Evolutionary conservation across 2,329 filamentous ascomycete species (phyloP), one percentile per base, ranked within the genome.

Genomic region (Calonectria pseudoreteaudii): DNA sequence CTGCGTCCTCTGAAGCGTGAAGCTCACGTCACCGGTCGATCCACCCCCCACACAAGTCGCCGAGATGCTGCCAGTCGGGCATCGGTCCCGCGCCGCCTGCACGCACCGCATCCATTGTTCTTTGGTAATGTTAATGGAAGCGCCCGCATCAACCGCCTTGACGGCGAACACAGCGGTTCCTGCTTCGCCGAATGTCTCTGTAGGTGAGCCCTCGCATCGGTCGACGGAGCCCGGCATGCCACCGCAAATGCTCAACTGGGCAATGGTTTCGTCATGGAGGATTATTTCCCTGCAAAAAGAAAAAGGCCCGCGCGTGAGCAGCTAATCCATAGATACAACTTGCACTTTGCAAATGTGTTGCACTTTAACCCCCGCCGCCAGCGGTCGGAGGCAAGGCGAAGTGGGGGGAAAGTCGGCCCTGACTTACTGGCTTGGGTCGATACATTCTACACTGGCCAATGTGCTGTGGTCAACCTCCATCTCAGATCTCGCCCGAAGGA

Each of bases 51-150:
- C 79, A 79, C 88, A 90, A 1, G 85, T 86, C 31, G 83, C 87
- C 49, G 81, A 83, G 79, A 89, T 83, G 73, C 86, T 88, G 23
- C 88, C 88, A 10, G 86, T 87, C 26, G 87, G 88, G 79, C 88
- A 90, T 58, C 86, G 85, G 72, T 87, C 86, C 70, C 86, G 81
- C 64, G 89, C 90, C 20, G 90, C 89, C 50, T 87, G 85, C 66
- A 91, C 86, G 79, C 90, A 91, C 66, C 86, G 84, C 81, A 90
- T 87, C 89, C 89, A 90, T 30, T 86, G 83, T 26, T 85, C 85
- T 82, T 90, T 90, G 60, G 85, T 86, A 74, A 91, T 85, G 82
- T 87, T 88, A 81, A 91, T 90, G 20, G 86, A 88, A 28, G 86
- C 85, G 13, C 87, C 88, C 1, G 78, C 70, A 2, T 82, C 82